These are phyloP conservation scores for Amniculicola lignicola DNA, from an alignment of 495 filamentous ascomycete species.

Conservation along the genomic window DNA sequence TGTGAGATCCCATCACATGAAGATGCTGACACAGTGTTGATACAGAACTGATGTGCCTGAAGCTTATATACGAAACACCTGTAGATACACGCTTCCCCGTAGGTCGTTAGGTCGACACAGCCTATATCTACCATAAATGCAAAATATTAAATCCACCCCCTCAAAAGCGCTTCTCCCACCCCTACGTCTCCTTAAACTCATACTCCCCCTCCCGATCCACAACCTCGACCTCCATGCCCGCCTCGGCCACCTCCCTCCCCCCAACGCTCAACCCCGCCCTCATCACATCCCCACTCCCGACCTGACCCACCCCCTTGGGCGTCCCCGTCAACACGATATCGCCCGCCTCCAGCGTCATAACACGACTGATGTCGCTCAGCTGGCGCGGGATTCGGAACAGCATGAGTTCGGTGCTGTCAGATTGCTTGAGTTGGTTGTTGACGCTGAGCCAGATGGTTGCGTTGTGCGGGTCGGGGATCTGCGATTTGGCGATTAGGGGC, in stretches of 20 bases:
- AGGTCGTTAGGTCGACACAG: too few species aligned
- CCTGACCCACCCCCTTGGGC: conserved; percentile 89
- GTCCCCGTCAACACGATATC: conserved; percentile 94
- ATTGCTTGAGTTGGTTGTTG: conserved; percentile 68
- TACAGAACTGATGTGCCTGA: too few species aligned
- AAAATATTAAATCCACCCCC: too few species aligned
- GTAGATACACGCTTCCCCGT: too few species aligned
- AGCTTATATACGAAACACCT: too few species aligned
- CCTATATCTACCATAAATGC: too few species aligned
- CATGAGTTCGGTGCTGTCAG: conserved; percentile 88
- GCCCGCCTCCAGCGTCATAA: conserved; percentile 90
- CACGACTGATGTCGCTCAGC: conserved; percentile 81
- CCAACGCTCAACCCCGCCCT: conserved; percentile 74
- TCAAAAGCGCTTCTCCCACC: too few species aligned
- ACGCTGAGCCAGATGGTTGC: conserved; percentile 80
- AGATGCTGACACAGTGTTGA: too few species aligned
- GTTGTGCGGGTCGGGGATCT: conserved; percentile 82
- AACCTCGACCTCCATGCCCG: conserved; percentile 77
- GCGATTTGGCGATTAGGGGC: conserved; percentile 68
- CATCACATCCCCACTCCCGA: conserved; percentile 85
- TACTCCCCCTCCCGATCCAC: conserved; percentile 60
- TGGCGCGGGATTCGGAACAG: conserved; percentile 84
- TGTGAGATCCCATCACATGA: too few species aligned
- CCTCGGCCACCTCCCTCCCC: conserved; percentile 83
- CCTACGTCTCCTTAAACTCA: conserved; percentile 62